phyloP scores from a whole-genome alignment of 2,329 filamentous ascomycete species.

The Aspergillus brasiliensis region DNA sequence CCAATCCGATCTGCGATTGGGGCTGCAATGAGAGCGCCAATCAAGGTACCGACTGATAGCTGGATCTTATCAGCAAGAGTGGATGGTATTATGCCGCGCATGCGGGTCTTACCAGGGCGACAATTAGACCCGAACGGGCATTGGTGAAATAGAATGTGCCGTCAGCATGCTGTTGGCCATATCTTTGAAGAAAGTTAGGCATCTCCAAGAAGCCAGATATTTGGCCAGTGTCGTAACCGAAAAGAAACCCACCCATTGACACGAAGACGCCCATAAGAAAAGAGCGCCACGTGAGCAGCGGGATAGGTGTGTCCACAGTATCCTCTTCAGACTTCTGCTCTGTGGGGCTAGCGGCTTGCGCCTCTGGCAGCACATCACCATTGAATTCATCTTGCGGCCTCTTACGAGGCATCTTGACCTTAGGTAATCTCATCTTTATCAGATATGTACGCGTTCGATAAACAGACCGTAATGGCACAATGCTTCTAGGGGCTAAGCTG shows the following conservation, averaged over 20 bases:
- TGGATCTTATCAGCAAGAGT: slow-evolving; percentile 16
- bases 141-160: slow-evolving; percentile 43
- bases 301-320: slow-evolving; percentile 31
- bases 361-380: not conserved
- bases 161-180: slow-evolving; percentile 33
- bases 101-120: slow-evolving; percentile 37
- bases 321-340: not conserved
- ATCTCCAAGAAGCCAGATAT: slow-evolving; percentile 45
- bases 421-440: not conserved
- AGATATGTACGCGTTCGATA: not conserved
- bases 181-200: slow-evolving; percentile 43
- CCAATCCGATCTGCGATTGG: slow-evolving; percentile 47
- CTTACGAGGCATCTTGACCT: not conserved
- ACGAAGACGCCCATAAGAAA: slow-evolving; percentile 24
- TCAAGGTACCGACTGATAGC: slow-evolving; percentile 48
- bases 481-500: not conserved
- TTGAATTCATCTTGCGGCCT: not conserved
- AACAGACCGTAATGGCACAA: not conserved
- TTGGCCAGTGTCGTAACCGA: slow-evolving; percentile 16
- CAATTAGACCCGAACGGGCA: slow-evolving; percentile 46
- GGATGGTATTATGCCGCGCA: not conserved
- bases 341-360: not conserved
- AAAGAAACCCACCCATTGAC: slow-evolving; percentile 14
- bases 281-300: slow-evolving; percentile 40
- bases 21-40: slow-evolving; percentile 45